Evolutionary conservation across 2,329 filamentous ascomycete genomes (phyloP).

Genomic region (Daldinia sp.): DNA sequence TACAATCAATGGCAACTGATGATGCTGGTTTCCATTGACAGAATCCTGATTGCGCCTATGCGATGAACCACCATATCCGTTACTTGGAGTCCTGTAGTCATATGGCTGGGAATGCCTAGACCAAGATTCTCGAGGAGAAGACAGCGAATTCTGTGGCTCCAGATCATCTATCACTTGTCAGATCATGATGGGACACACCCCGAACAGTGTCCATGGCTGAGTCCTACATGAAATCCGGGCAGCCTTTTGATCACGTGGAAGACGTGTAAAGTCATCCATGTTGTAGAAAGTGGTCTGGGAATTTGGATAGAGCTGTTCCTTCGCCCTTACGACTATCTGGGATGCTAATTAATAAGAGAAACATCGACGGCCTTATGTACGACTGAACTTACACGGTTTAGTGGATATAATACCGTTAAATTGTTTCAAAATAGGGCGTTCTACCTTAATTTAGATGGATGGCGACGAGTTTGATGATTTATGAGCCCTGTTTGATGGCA

Average conservation of each 20-base stretch:
- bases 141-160: not conserved
- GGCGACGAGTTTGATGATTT: constrained; percentile 36
- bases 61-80: constrained; percentile 6
- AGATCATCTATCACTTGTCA: constrained; percentile 29
- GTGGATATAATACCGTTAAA: constrained; percentile 21
- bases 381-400: constrained; percentile 35
- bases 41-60: not conserved
- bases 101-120: constrained; percentile 21
- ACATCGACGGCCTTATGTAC: constrained; percentile 12
- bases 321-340: constrained; percentile 23
- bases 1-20: constrained; percentile 9
- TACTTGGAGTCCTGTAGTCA: constrained; percentile 7
- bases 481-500: constrained; percentile 38
- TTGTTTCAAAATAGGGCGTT: constrained; percentile 36
- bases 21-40: constrained; percentile 1
- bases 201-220: not conserved
- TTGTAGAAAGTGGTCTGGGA: constrained; percentile 7
- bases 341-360: constrained; percentile 22
- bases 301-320: not conserved
- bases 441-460: constrained; percentile 32
- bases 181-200: constrained; percentile 7
- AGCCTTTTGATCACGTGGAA: constrained; percentile 31
- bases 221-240: constrained; percentile 34
- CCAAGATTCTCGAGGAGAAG: constrained; percentile 18
- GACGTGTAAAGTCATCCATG: constrained; percentile 11